These are phyloP conservation scores for Gypsophila paniculata DNA, from an alignment of 179 eudicot genomes.

Conservation along the genomic window DNA sequence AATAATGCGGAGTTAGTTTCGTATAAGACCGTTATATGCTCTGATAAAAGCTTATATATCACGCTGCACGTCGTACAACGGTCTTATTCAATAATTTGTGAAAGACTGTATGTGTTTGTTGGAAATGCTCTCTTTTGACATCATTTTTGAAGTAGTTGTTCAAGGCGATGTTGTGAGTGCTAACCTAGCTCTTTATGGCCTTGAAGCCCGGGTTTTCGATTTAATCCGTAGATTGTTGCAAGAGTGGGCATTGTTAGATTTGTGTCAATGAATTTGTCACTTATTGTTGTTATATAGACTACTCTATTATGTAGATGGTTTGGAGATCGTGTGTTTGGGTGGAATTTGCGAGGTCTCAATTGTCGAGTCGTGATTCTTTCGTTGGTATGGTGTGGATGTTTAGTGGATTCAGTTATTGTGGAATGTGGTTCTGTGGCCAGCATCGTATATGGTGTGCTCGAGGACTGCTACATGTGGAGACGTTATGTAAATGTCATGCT, in stretches of 20 bases:
- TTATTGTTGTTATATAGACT: background rate
- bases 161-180: too few species aligned
- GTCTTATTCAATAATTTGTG: too few species aligned
- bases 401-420: background rate
- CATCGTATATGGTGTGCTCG: too few species aligned
- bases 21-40: too few species aligned
- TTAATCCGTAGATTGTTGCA: background rate
- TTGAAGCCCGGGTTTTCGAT: background rate
- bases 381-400: background rate
- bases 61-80: too few species aligned
- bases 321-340: too few species aligned
- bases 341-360: background rate
- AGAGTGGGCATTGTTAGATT: background rate
- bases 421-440: too few species aligned
- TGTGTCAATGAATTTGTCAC: background rate
- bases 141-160: background rate
- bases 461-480: too few species aligned
- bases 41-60: too few species aligned
- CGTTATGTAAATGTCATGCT: background rate
- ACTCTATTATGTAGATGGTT: background rate
- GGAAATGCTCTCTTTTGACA: background rate
- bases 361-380: constrained; percentile 3
- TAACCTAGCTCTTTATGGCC: background rate
- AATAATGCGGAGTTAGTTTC: background rate
- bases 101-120: background rate